A percentile compares a stretch with the other conserved stretches of the same genome.
phyloP scores from a whole-genome alignment of 2,329 filamentous ascomycete species.

The Xylariaceae sp. region DNA sequence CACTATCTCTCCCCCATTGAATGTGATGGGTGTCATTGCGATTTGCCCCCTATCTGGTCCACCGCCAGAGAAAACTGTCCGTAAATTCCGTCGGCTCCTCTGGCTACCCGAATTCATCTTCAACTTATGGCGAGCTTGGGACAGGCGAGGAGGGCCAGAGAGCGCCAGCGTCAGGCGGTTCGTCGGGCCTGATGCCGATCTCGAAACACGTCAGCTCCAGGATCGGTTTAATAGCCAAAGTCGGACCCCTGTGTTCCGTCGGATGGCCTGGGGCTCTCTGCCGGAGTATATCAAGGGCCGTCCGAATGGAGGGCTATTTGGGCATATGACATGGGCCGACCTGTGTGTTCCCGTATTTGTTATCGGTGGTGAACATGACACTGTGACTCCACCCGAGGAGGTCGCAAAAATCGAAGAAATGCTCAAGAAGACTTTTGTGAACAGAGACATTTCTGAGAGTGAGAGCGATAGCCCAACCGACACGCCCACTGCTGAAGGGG shows the following conservation, averaged over 20 bases:
- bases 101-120: slow-evolving; percentile 69
- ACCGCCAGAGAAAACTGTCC: slow-evolving; percentile 47
- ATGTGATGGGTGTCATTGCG: slow-evolving; percentile 71
- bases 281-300: slow-evolving; percentile 52
- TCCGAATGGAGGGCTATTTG: slow-evolving; percentile 60
- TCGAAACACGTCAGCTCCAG: slow-evolving; percentile 62
- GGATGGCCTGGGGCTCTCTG: slow-evolving; percentile 70
- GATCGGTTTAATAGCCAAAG: slow-evolving; percentile 77
- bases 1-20: slow-evolving; percentile 48
- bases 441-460: background rate
- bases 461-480: slow-evolving; percentile 4
- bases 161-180: slow-evolving; percentile 78
- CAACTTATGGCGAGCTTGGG: slow-evolving; percentile 69
- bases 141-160: slow-evolving; percentile 69
- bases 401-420: slow-evolving; percentile 58
- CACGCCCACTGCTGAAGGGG: slow-evolving; percentile 23
- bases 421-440: slow-evolving; percentile 27
- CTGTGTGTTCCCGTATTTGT: slow-evolving; percentile 71
- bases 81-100: slow-evolving; percentile 52
- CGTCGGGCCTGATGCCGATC: slow-evolving; percentile 61
- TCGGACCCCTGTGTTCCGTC: slow-evolving; percentile 72
- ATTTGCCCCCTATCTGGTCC: slow-evolving; percentile 73
- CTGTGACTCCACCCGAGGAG: slow-evolving; percentile 66
- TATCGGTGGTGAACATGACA: slow-evolving; percentile 71
- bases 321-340: slow-evolving; percentile 64